Base-by-base conservation (phyloP, 2,329 filamentous ascomycete species). In the Exophiala calicioides region DNA sequence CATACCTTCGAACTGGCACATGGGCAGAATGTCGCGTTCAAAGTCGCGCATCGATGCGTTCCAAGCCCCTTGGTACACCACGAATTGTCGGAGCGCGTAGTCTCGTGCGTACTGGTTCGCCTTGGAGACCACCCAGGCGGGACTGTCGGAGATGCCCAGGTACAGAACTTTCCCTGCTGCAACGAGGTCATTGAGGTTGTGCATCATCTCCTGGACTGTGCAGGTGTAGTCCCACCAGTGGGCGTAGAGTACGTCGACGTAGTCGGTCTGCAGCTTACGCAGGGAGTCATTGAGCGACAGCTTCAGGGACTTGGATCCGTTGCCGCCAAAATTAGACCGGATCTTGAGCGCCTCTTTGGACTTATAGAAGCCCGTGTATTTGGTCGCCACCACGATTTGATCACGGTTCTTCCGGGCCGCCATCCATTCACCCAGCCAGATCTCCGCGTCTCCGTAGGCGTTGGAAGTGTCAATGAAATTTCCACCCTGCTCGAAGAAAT, bases 51-150 rank as follows among this genome's bases (percentile, higher is more conserved):
- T 72, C 1, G 69, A 73, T 12, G 76, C 72, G 21, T 69, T 78
- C 81, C 82, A 87, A 8, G 66, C 69, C 9, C 84, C 84, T 65
- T 85, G 81, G 64, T 86, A 86, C 27, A 86, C 77, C 20, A 73
- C 77, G 68, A 90, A 89, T 30, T 78, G 82, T 1, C 80, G 79
- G 19, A 88, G 73, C n/a, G 82, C 83, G 52, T 88, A 78, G 53
- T 79, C 75, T 33, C 82, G 78, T 5, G 86, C 86, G 60, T 88
- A 65, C 66, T 72, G 58, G 44, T 76, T 76, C 0, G 70, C 71
- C 40, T 72, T 72, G 40, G 62, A 61, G 1, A 75, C 72, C 1
- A 75, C 58, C 47, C 47, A 53, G 10, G 47, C 47, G 3, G 51
- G 47, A 29, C 32, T 32, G 29, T 51, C 47, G 15, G 41, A 46